A percentile compares a stretch with the other conserved stretches of the same genome.
These are phyloP conservation scores for Cyberlindnera nakhonratchasimensis DNA, from an alignment of 805 yeast species.

Conservation along the genomic window DNA sequence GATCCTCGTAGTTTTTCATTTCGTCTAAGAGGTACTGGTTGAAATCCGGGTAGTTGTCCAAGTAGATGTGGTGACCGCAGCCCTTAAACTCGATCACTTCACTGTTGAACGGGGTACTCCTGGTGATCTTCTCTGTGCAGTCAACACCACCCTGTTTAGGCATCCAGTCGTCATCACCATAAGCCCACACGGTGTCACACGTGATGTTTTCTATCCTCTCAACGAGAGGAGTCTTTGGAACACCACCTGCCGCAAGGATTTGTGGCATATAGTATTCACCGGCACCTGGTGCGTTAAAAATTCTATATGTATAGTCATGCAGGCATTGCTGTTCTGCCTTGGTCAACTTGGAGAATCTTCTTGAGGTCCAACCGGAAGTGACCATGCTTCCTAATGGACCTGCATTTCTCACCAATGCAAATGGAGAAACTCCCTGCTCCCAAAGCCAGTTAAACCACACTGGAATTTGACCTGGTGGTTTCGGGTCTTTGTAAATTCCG, in stretches of 20 bases:
- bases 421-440: conserved; percentile 87
- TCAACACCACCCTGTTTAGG: conserved; percentile 36
- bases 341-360: conserved; percentile 67
- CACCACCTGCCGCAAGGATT: conserved; percentile 86
- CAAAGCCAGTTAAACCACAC: conserved; percentile 76
- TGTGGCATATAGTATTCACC: conserved; percentile 91
- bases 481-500: conserved; percentile 58
- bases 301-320: conserved; percentile 78
- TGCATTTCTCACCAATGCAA: conserved; percentile 67
- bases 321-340: conserved; percentile 45
- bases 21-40: conserved; percentile 48
- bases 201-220: conserved; percentile 39
- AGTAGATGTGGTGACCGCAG: conserved; percentile 77
- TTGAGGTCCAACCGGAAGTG: conserved; percentile 84
- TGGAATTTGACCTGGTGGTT: conserved; percentile 50
- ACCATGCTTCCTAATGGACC: conserved; percentile 83
- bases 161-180: conserved; percentile 81
- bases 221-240: conserved; percentile 72
- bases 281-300: conserved; percentile 83
- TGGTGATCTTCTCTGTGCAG: conserved; percentile 29
- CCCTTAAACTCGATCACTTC: conserved; percentile 43
- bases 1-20: conserved; percentile 37
- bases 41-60: conserved; percentile 59
- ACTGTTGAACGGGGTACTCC: conserved; percentile 25
- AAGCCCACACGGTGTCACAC: conserved; percentile 75